Evolutionary conservation across 2,329 filamentous ascomycete genomes (phyloP).

Genomic region (Hypocrella siamensis): DNA sequence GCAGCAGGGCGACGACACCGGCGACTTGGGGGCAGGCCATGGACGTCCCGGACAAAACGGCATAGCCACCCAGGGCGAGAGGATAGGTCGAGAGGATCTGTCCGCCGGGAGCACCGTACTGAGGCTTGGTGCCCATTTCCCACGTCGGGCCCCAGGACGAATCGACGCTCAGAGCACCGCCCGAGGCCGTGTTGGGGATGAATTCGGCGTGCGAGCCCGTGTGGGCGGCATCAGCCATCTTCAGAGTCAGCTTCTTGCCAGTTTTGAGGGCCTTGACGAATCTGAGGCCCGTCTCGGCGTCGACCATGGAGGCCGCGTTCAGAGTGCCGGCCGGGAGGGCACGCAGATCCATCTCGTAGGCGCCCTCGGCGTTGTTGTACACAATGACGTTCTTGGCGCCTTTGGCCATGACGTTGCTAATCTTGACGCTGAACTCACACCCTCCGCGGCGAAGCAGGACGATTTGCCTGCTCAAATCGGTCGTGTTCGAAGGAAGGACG

Average conservation of each 20-base stretch:
- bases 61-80: slow-evolving; percentile 27
- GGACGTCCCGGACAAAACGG: slow-evolving; percentile 38
- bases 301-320: slow-evolving; percentile 24
- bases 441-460: slow-evolving; percentile 44
- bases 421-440: slow-evolving; percentile 40
- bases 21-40: slow-evolving; percentile 44
- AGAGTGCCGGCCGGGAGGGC: slow-evolving; percentile 12
- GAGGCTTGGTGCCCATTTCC: slow-evolving; percentile 40
- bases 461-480: slow-evolving; percentile 40
- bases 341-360: slow-evolving; percentile 17
- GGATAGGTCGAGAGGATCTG: slow-evolving; percentile 44
- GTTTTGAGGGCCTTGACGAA: slow-evolving; percentile 28
- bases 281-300: slow-evolving; percentile 20
- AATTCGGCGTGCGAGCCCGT: slow-evolving; percentile 16
- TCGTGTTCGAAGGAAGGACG: slow-evolving; percentile 33
- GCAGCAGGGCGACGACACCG: slow-evolving; percentile 37
- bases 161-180: slow-evolving; percentile 35
- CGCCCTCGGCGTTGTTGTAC: slow-evolving; percentile 36
- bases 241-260: slow-evolving; percentile 26
- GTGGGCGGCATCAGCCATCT: slow-evolving; percentile 24
- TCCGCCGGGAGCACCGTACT: slow-evolving; percentile 39
- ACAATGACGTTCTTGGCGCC: slow-evolving; percentile 46
- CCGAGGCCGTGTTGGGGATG: slow-evolving; percentile 17
- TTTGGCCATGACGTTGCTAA: slow-evolving; percentile 30
- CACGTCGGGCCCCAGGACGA: slow-evolving; percentile 47